Percentiles rank a stretch among this genome's conserved stretches.
Evolutionary conservation across 495 filamentous ascomycete genomes (phyloP).

Genomic region (Astrothelium macrocarpum): DNA sequence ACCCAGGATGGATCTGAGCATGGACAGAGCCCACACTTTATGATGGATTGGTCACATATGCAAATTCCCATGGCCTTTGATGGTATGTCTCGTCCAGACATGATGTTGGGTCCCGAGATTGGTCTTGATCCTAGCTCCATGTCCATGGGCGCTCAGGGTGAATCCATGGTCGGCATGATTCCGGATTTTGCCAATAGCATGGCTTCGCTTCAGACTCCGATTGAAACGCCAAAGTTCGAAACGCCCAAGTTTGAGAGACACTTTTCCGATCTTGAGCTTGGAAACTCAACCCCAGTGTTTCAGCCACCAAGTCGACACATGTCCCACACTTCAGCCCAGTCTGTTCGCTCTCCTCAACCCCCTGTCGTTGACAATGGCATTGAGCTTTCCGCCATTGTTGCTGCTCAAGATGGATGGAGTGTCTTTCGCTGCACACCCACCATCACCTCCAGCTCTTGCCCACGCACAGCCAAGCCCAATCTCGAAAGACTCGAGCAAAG

Average conservation of each 20-base stretch:
- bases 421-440: conserved; percentile 47
- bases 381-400: conserved; percentile 44
- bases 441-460: conserved; percentile 42
- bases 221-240: conserved; percentile 24
- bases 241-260: conserved; percentile 29
- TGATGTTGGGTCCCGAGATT: conserved; percentile 26
- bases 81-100: conserved; percentile 26
- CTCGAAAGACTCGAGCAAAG: conserved; percentile 48
- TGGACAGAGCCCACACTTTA: conserved; percentile 28
- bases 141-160: conserved; percentile 24
- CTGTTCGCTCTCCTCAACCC: conserved; percentile 32
- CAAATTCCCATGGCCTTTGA: conserved; percentile 28
- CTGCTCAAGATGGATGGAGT: conserved; percentile 47
- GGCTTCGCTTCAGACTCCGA: conserved; percentile 21
- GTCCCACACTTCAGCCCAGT: conserved; percentile 14
- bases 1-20: conserved; percentile 24
- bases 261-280: conserved; percentile 29
- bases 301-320: conserved; percentile 1
- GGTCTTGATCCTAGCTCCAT: conserved; percentile 34
- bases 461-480: conserved; percentile 47
- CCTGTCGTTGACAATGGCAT: conserved; percentile 29
- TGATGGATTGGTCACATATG: conserved; percentile 33
- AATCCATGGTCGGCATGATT: conserved; percentile 26
- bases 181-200: conserved; percentile 22
- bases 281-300: conserved; percentile 23